Evolutionary conservation across 768 basidiomycete genomes (phyloP).

Genomic region (Myochromella boudieri): DNA sequence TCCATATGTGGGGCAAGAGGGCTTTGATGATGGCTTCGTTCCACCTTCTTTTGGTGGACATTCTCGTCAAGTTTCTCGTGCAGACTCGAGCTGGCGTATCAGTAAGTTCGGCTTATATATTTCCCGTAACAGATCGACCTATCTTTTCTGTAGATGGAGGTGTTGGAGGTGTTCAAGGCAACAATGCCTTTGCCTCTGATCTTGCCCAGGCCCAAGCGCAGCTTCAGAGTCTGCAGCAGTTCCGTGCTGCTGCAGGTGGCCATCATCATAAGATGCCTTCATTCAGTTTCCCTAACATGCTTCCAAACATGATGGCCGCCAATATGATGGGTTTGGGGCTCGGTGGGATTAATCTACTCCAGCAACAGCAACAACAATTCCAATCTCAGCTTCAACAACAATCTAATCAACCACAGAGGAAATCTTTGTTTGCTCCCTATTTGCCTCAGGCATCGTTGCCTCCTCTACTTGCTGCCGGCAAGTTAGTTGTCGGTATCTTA

Average conservation of each 20-base stretch:
- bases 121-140: slow-evolving; percentile 3
- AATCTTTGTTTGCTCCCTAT: slow-evolving; percentile 98
- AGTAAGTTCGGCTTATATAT: slow-evolving; percentile 50
- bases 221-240: slow-evolving; percentile 92
- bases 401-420: slow-evolving; percentile 89
- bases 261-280: slow-evolving; percentile 97
- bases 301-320: slow-evolving; percentile 96
- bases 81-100: slow-evolving; percentile 86
- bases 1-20: slow-evolving; percentile 54
- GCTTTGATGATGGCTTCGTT: slow-evolving; percentile 81
- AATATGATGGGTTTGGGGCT: slow-evolving; percentile 92
- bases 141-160: slow-evolving; percentile 58
- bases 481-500: slow-evolving; percentile 94
- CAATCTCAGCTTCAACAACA: slow-evolving; percentile 95
- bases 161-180: slow-evolving; percentile 65
- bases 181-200: slow-evolving; percentile 70
- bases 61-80: slow-evolving; percentile 73
- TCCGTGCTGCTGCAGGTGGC: slow-evolving; percentile 91
- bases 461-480: slow-evolving; percentile 93
- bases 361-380: slow-evolving; percentile 94
- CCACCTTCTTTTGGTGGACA: slow-evolving; percentile 64
- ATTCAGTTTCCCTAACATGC: slow-evolving; percentile 97
- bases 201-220: slow-evolving; percentile 97
- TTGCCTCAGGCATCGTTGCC: slow-evolving; percentile 97
- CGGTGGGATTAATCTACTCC: slow-evolving; percentile 80